phyloP scores from a whole-genome alignment of 2,329 filamentous ascomycete genomes.

The Monilinia aucupariae region DNA sequence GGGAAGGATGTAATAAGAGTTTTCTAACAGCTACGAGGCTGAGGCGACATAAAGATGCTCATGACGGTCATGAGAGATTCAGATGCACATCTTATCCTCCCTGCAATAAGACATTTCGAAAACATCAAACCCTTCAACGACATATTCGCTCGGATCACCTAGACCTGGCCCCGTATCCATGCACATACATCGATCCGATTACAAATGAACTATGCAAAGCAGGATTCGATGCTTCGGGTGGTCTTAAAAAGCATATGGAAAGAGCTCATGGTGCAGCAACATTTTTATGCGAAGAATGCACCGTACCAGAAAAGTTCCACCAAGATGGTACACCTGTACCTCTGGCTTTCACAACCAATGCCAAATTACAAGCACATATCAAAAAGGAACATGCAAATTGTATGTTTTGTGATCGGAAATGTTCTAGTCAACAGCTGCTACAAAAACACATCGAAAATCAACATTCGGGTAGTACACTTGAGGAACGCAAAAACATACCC shows the following conservation, averaged over 20 bases:
- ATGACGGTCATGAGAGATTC: conserved; percentile 71
- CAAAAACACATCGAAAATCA: conserved; percentile 72
- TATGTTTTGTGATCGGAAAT: conserved; percentile 65
- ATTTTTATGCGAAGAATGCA: conserved; percentile 75
- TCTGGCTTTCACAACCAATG: conserved; percentile 65
- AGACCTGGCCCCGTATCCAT: conserved; percentile 64
- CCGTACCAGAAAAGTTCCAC: conserved; percentile 32
- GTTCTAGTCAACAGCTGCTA: conserved; percentile 60
- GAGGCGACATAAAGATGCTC: conserved; percentile 69
- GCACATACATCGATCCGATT: conserved; percentile 50
- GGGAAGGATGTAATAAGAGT: conserved; percentile 67
- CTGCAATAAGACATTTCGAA: conserved; percentile 76
- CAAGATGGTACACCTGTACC: conserved; percentile 39
- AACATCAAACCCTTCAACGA: conserved; percentile 77
- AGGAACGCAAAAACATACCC: conserved; percentile 58
- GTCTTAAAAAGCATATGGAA: conserved; percentile 65
- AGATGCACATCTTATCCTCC: conserved; percentile 63
- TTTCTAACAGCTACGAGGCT: conserved; percentile 78
- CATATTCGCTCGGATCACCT: conserved; percentile 77
- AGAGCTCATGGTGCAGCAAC: conserved; percentile 59
- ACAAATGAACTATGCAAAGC: conserved; percentile 55
- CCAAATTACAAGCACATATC: conserved; percentile 68
- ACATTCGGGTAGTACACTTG: conserved; percentile 59
- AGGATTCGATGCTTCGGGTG: conserved; percentile 67
- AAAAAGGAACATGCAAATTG: conserved; percentile 70